Evolutionary conservation across 768 basidiomycete genomes (phyloP), one percentile per base, ranked within the genome.

Genomic region (Auriscalpium microsporum): DNA sequence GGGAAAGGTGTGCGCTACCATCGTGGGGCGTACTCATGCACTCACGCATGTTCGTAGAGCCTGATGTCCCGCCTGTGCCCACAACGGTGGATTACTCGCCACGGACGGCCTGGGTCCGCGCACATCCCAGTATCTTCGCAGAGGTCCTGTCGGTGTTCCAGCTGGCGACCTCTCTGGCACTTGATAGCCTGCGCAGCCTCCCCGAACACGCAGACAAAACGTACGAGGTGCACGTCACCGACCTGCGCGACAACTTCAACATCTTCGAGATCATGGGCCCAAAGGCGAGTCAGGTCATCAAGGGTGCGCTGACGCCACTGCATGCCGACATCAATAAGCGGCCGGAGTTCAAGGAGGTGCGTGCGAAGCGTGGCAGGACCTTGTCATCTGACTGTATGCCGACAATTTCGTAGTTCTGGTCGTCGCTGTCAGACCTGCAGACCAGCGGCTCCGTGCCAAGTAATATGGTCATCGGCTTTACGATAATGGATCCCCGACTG

Each of bases 221-320:
- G 4, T 66, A 71, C 21, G 72, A 76, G 19, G 68, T 93, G 10
- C 83, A 90, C 60, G 75, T 94, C 14, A 74, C 77, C 7, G 89
- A 94, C 65, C 67, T 94, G 48, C 73, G 86, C 53, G 82, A 81
- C 2, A 78, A 83, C 49, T 62, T 92, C 45, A 89, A 88, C 58
- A 76, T 83, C 5, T 95, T 95, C 62, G 94, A 98, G 67, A 80
- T 97, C 36, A 87, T 88, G 75, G 95, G 95, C 3, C 90, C 90
- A 3, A 87, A 83, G 65, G 77, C 88, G 0, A 89, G 78, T 53
- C 86, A 88, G 64, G 80, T 94, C 10, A 53, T 80, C 33, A 61
- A 62, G 33, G 70, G 73, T 8, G 72, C 73, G 13, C 35, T 79
- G 42, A 60, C 58, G 11, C 61, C 61, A 36, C 45, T 45, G 4